Evolutionary conservation across 2,329 filamentous ascomycete genomes (phyloP).

Genomic region (Curvularia lunata): DNA sequence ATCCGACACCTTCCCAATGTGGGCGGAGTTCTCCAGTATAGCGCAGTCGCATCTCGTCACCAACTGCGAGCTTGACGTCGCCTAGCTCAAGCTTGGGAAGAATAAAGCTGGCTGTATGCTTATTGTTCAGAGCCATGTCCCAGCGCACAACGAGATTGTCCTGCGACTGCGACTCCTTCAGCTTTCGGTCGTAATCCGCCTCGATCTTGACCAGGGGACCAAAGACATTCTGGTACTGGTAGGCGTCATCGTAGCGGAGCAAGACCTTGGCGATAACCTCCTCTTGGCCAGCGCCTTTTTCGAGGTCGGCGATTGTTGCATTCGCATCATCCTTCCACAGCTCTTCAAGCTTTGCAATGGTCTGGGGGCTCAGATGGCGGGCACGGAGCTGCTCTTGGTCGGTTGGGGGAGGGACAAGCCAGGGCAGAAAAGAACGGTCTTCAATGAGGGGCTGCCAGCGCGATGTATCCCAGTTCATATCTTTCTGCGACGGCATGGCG

Average conservation of each 20-base stretch:
- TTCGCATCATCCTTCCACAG: slow-evolving; percentile 96
- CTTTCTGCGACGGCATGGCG: slow-evolving; percentile 91
- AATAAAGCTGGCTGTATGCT: slow-evolving; percentile 93
- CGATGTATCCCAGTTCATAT: slow-evolving; percentile 99
- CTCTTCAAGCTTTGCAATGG: slow-evolving; percentile 95
- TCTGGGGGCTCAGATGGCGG: slow-evolving; percentile 87
- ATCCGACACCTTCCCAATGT: slow-evolving; percentile 96
- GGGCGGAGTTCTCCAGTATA: slow-evolving; percentile 93
- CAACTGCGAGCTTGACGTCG: slow-evolving; percentile 96
- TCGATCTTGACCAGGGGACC: slow-evolving; percentile 98
- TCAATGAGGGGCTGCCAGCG: slow-evolving; percentile 98
- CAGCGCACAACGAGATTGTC: slow-evolving; percentile 93
- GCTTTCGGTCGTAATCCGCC: slow-evolving; percentile 97
- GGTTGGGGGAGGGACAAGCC: slow-evolving; percentile 87
- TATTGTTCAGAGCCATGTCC: slow-evolving; percentile 96
- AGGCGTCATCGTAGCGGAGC: slow-evolving; percentile 94
- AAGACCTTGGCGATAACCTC: slow-evolving; percentile 94
- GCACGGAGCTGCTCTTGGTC: slow-evolving; percentile 96
- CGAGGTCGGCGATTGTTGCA: slow-evolving; percentile 87
- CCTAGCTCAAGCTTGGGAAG: slow-evolving; percentile 96
- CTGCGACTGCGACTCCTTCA: slow-evolving; percentile 97
- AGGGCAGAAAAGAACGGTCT: slow-evolving; percentile 90
- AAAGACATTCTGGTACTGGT: slow-evolving; percentile 98
- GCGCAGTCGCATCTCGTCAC: slow-evolving; percentile 96
- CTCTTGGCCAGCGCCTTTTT: slow-evolving; percentile 89